Evolutionary conservation across 1,284 basidiomycete species (phyloP).

Genomic region (Xerocomus minutiporus): DNA sequence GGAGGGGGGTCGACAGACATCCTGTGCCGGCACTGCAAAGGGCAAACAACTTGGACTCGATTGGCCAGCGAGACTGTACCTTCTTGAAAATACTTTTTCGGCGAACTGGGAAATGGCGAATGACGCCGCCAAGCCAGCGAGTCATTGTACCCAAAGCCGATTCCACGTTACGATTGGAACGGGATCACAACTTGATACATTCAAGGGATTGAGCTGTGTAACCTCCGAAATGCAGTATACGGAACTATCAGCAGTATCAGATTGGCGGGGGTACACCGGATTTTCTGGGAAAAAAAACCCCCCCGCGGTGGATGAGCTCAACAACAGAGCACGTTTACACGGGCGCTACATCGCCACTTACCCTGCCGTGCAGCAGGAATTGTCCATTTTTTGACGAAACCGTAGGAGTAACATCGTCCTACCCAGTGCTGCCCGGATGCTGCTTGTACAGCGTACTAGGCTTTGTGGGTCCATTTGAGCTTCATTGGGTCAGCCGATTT

Average conservation of each 20-base stretch:
- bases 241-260: not conserved
- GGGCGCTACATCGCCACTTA: not conserved
- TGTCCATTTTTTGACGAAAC: not conserved
- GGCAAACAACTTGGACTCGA: not conserved
- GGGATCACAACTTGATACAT: not conserved
- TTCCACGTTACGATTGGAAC: not conserved
- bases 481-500: not conserved
- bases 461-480: not conserved
- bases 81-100: not conserved
- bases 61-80: not conserved
- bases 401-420: not conserved
- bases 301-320: not conserved
- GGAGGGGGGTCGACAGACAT: not conserved
- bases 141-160: not conserved
- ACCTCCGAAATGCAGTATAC: not conserved
- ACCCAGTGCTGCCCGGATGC: not conserved
- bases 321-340: not conserved
- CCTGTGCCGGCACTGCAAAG: conserved; percentile 16
- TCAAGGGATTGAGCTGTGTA: not conserved
- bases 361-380: not conserved
- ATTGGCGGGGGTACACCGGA: not conserved
- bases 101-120: not conserved
- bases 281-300: not conserved
- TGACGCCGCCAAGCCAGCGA: not conserved
- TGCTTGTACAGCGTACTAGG: not conserved